Conservation (phyloP, 148 eudicot genomes). For the Rhododendron griersonianum region DNA sequence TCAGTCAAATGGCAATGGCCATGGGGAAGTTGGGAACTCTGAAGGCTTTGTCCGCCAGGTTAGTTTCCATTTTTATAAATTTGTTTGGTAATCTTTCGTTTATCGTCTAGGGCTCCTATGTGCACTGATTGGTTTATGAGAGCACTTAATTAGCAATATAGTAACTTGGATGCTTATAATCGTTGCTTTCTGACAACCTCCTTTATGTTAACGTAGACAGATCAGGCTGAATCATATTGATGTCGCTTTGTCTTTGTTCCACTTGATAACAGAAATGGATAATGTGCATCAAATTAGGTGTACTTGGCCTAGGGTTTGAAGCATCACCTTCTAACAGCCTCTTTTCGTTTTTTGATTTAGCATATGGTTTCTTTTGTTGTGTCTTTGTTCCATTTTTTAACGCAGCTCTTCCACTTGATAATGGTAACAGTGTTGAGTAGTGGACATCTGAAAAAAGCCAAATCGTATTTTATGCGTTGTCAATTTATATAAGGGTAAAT, state of each 20-base stretch:
- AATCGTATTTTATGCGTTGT: neutral
- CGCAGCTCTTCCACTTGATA: neutral
- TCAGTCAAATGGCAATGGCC: conserved; percentile 99
- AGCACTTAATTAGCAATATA: neutral
- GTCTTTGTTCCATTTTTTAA: neutral
- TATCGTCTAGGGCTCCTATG: neutral
- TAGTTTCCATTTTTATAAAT: neutral
- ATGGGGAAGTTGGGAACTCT: conserved; percentile 99
- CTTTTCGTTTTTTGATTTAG: neutral
- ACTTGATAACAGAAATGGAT: neutral
- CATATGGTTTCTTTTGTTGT: neutral
- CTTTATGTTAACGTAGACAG: neutral
- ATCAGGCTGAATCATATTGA: neutral
- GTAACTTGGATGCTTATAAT: neutral
- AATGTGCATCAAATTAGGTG: neutral
- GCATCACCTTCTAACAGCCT: neutral
- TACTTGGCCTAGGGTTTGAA: neutral
- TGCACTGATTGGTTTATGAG: neutral
- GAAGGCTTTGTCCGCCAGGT: conserved; percentile 97
- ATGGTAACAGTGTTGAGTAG: neutral
- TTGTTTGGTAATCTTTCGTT: neutral
- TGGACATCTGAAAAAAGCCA: neutral
- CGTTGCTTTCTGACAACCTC: neutral
- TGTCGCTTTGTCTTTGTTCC: neutral
- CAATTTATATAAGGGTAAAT: too few relatives aligned